Evolutionary conservation across 305 asterid species (phyloP).

Genomic region (Petunia hybrid): DNA sequence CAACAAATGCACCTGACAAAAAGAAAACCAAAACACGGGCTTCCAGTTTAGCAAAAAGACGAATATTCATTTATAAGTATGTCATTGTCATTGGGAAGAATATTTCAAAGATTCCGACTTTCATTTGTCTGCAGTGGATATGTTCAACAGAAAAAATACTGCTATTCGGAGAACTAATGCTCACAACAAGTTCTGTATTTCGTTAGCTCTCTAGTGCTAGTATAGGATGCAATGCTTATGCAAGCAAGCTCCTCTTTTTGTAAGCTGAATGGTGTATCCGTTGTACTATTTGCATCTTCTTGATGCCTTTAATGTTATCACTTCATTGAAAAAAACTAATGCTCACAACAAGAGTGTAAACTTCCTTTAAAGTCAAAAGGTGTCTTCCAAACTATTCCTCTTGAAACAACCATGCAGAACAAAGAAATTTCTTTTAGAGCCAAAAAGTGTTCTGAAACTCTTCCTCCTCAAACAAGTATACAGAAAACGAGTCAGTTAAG

Average conservation of each 20-base stretch:
- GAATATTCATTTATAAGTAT: neutral
- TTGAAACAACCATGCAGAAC: neutral
- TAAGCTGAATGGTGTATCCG: too few species aligned
- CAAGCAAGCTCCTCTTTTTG: too few species aligned
- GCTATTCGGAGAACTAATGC: constrained; percentile 13
- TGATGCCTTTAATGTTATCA: too few species aligned
- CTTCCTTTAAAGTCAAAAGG: constrained; percentile 15
- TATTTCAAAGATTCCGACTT: constrained; percentile 17
- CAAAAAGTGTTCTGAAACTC: constrained; percentile 2
- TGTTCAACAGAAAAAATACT: neutral
- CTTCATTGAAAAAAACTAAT: neutral
- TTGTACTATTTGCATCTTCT: too few species aligned
- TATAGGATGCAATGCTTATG: too few species aligned
- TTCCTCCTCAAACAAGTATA: constrained; percentile 2
- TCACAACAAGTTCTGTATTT: neutral
- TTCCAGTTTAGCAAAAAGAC: constrained; percentile 10
- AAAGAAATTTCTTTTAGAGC: constrained; percentile 3
- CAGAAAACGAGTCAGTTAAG: neutral
- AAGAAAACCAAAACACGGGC: neutral
- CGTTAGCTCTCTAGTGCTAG: too few species aligned
- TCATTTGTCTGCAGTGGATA: neutral
- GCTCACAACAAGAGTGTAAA: neutral
- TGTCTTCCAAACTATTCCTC: constrained; percentile 18
- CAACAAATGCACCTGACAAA: neutral
- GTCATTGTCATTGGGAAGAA: neutral